Percentiles rank a stretch among this genome's conserved stretches.
Evolutionary conservation across 1,139 yeast genomes (phyloP).

Genomic region (Taphrina confusa): DNA sequence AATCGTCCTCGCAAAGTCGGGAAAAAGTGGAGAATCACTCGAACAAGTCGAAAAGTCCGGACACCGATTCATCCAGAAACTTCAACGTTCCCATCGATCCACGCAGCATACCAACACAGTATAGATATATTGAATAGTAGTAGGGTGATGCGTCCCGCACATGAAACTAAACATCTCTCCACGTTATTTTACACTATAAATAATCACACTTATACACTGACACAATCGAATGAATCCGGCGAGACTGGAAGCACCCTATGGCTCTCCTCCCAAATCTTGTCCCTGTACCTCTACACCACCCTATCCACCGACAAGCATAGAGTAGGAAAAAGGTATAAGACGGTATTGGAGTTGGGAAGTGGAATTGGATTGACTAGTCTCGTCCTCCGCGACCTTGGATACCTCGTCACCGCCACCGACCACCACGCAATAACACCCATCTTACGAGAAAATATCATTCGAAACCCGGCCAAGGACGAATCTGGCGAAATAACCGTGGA

Average conservation of each 20-base stretch:
- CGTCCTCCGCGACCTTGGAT: slow-evolving; percentile 1
- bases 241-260: slow-evolving; percentile 32
- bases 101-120: no score
- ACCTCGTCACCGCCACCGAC: slow-evolving; percentile 16
- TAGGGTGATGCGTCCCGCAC: slow-evolving; percentile 11
- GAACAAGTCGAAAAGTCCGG: slow-evolving; percentile 15
- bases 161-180: slow-evolving; percentile 17
- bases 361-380: slow-evolving; percentile 26
- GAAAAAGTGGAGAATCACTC: slow-evolving; percentile 19
- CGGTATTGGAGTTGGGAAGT: slow-evolving; percentile 21
- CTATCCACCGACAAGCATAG: not conserved
- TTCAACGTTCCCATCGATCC: no score
- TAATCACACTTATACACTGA: not conserved
- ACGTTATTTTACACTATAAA: not conserved
- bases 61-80: not conserved
- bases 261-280: slow-evolving; percentile 19
- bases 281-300: not conserved
- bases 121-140: no score
- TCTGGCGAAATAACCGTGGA: not conserved
- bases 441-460: not conserved
- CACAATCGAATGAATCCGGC: slow-evolving; percentile 8
- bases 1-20: slow-evolving; percentile 13
- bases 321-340: not conserved
- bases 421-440: not conserved
- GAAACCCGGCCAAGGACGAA: not conserved